Base-by-base conservation (phyloP, 2,329 filamentous ascomycete genomes). In the Blumeria graminis region DNA sequence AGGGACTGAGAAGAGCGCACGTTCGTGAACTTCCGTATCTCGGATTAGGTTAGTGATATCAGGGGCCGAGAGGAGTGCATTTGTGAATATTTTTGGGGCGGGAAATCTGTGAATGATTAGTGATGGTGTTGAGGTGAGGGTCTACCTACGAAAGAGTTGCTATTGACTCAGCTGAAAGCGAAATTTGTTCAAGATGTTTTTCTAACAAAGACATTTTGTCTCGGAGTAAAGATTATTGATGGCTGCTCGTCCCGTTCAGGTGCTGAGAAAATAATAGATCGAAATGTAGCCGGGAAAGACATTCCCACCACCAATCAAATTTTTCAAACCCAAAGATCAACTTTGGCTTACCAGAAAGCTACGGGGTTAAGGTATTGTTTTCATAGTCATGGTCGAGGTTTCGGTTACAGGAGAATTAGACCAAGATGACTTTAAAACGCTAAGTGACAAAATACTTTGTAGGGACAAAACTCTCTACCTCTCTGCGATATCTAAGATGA, bases 21-120 rank as follows among this genome's bases (percentile, higher is more conserved):
- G 84, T 69, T 98, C 92, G 70, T 96, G 90, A 22, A 84, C 72
- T 69, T 98, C 92, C 3, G 90, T 95, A 68, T 98, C 92, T 59
- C 92, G 85, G 65, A 98, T 95, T 52, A 98, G 73, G 11, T 86
- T 79, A 3, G 92, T 96, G 63, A 98, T 96, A 68, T 98, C 92
- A 68, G 89, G 82, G 62, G 81, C 81, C 57, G 83, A 81, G 53
- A 96, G 80, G 41, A 98, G 76, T 36, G 92, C 88, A 68, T 94
- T 95, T 62, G 89, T 92, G 71, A 96, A 98, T 65, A 92, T 88
- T 65, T 86, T 93, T n/a, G 90, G 86, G 1, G 79, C 79, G 43
- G 86, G 86, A 63, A 96, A 96, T 36, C 87, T 93, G 61, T 18
- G 9, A 13, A 45, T 7, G 13, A 9, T 55, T 55, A 55, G 38